Percentiles rank a stretch among this genome's conserved stretches.
phyloP scores from a whole-genome alignment of 768 basidiomycete species.

The Termitomyces sp. region DNA sequence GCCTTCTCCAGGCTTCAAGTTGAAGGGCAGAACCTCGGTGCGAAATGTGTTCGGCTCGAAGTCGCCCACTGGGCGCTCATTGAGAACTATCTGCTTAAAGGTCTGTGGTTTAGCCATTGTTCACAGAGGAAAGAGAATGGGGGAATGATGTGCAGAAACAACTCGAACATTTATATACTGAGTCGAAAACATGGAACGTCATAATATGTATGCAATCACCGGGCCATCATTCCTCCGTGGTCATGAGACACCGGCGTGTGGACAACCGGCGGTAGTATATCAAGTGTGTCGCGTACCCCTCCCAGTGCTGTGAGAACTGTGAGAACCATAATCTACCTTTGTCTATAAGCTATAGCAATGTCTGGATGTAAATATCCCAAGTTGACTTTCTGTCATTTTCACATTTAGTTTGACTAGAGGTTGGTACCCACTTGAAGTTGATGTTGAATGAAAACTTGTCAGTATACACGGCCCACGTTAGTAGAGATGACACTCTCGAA shows the following conservation, averaged over 20 bases:
- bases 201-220: background rate
- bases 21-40: constrained; percentile 45
- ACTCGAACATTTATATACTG: background rate
- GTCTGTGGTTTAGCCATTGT: constrained; percentile 10
- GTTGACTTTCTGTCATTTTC: background rate
- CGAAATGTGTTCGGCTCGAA: constrained; percentile 76
- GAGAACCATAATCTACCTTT: no score
- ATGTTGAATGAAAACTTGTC: no score
- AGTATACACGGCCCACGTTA: no score
- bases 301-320: no score
- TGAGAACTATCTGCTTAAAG: constrained; percentile 73
- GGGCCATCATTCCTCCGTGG: background rate
- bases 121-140: background rate
- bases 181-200: background rate
- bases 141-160: background rate
- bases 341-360: no score
- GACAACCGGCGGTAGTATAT: background rate
- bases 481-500: no score
- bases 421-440: no score
- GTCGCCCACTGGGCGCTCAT: constrained; percentile 62
- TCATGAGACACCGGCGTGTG: background rate
- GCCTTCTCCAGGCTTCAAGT: constrained; percentile 44
- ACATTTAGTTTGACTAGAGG: background rate
- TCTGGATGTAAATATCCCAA: no score
- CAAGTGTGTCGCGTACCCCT: no score